Evolutionary conservation across 73 alveolate species (phyloP).

Genomic region (Tetrahymena borealis): DNA sequence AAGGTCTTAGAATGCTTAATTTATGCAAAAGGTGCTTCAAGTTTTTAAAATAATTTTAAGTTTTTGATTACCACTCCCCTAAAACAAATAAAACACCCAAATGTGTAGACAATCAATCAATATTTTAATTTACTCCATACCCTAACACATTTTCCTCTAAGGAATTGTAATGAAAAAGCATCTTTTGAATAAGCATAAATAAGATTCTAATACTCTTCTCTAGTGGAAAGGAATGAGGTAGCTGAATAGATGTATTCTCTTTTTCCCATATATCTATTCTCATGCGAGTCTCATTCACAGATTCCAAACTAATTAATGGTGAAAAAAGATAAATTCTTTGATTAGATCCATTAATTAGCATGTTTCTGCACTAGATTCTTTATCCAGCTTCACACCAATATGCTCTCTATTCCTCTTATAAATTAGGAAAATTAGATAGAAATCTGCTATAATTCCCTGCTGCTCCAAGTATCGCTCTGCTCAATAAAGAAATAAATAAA

Average conservation of each 20-base stretch:
- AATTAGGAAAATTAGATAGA: no score
- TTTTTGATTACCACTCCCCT: neutral
- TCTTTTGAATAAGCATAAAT: neutral
- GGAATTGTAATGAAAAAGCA: neutral
- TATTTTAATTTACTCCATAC: neutral
- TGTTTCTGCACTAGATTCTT: neutral
- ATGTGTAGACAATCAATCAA: neutral
- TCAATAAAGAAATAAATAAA: neutral
- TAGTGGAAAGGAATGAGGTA: neutral
- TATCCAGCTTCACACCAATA: neutral
- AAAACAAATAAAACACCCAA: neutral
- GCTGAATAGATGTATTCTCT: neutral
- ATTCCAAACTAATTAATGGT: neutral
- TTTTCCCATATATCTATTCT: neutral
- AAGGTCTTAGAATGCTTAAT: neutral
- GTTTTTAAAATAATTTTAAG: neutral
- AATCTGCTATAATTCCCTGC: neutral
- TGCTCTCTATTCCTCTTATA: neutral
- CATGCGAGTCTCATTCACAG: neutral
- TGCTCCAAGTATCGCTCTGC: slow-evolving; percentile 6
- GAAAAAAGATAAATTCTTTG: neutral
- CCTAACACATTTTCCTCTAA: neutral
- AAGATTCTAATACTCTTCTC: neutral
- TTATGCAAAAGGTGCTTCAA: neutral
- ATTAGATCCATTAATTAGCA: neutral